Percentiles rank a stretch among this genome's conserved stretches.
These are phyloP conservation scores for Xanthoconium separans DNA, from an alignment of 1,284 basidiomycete species.

Conservation along the genomic window DNA sequence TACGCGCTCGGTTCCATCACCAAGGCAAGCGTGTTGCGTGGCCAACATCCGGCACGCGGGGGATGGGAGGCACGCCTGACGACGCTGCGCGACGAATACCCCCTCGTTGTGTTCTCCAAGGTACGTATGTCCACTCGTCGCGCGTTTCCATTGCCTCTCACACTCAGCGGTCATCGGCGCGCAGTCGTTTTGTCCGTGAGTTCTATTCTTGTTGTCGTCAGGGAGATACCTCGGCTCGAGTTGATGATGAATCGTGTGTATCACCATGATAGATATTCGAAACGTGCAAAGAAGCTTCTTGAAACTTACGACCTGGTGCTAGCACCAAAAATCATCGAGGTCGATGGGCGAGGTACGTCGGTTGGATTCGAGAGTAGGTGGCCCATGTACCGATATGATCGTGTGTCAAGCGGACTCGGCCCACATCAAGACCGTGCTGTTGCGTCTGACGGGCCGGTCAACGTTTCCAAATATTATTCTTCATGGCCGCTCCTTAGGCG, in stretches of 20 bases:
- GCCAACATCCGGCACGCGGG: background rate
- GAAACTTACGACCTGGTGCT: conserved; percentile 65
- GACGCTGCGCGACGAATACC: conserved; percentile 50
- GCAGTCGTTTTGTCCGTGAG: conserved; percentile 72
- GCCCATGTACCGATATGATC: background rate
- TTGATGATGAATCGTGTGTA: no score
- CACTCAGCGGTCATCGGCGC: background rate
- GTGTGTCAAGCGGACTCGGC: conserved; percentile 54
- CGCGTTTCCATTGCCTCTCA: no score
- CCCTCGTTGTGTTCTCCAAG: conserved; percentile 81
- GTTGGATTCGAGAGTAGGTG: background rate
- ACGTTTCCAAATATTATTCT: conserved; percentile 80
- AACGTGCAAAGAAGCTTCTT: conserved; percentile 67
- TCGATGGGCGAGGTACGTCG: conserved; percentile 61
- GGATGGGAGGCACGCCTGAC: conserved; percentile 51
- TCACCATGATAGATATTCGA: conserved; percentile 53
- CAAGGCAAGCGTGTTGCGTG: background rate
- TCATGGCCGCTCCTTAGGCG: conserved; percentile 66
- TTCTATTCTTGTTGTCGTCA: conserved; percentile 13
- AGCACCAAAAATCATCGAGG: conserved; percentile 69
- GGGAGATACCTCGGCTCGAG: background rate
- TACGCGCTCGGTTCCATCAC: conserved; percentile 38
- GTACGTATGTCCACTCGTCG: conserved; percentile 32
- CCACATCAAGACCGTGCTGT: conserved; percentile 64
- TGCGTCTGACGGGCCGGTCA: conserved; percentile 59